Conservation (phyloP, 768 basidiomycete genomes). For the Lepiota venenata region DNA sequence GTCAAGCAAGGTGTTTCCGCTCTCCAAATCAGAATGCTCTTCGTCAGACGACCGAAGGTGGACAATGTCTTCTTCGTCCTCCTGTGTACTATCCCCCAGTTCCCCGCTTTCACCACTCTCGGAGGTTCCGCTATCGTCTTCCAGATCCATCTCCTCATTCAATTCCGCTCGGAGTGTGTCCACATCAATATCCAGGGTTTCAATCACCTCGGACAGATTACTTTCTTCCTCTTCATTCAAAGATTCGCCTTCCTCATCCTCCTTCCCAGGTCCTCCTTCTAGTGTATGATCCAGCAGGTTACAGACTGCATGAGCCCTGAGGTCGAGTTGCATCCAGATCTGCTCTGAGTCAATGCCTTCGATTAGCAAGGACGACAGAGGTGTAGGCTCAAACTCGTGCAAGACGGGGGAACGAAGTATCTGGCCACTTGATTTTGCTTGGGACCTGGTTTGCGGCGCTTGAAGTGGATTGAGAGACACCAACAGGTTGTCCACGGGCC, state of each 20-base stretch:
- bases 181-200: constrained; percentile 78
- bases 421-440: constrained; percentile 42
- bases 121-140: constrained; percentile 11
- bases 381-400: constrained; percentile 52
- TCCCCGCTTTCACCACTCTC: constrained; percentile 16
- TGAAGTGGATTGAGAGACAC: constrained; percentile 61
- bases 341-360: constrained; percentile 84
- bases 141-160: constrained; percentile 20
- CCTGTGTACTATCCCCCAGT: constrained; percentile 11
- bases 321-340: constrained; percentile 92
- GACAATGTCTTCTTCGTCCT: constrained; percentile 19
- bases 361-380: constrained; percentile 69
- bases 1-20: constrained; percentile 25
- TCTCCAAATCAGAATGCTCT: constrained; percentile 20
- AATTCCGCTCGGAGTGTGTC: constrained; percentile 15
- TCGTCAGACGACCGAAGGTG: constrained; percentile 36
- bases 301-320: constrained; percentile 69
- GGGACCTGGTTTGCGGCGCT: constrained; percentile 75
- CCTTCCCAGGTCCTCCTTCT: constrained; percentile 36
- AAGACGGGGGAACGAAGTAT: constrained; percentile 28
- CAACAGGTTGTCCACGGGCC: constrained; percentile 64
- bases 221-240: constrained; percentile 32
- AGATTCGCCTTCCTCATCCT: constrained; percentile 44
- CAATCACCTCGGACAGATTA: constrained; percentile 93
- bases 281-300: constrained; percentile 64